Conservation (phyloP, 2,329 filamentous ascomycete genomes). For the Calycina herbarum region DNA sequence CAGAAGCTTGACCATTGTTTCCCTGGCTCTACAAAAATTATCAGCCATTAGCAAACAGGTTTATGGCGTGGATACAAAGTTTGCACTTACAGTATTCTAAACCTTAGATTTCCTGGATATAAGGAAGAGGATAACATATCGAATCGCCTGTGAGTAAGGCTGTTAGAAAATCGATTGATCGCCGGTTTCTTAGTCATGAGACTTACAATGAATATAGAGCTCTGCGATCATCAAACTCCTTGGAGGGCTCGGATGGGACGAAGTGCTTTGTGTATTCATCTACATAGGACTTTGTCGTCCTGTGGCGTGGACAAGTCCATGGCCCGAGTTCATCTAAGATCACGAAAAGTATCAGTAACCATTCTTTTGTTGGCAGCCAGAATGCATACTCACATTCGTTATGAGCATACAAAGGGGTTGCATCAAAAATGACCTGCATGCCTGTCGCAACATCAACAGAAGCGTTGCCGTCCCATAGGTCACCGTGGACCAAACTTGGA, state of each 20-base stretch:
- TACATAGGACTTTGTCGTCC: background rate
- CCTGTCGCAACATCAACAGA: background rate
- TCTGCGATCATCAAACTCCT: background rate
- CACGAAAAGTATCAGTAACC: too few species aligned
- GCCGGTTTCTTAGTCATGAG: background rate
- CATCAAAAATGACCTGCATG: background rate
- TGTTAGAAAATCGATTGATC: background rate
- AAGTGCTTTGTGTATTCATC: background rate
- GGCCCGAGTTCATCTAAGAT: background rate
- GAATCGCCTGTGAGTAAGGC: background rate
- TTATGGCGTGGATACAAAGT: background rate
- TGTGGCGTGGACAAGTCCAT: background rate
- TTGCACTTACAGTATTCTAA: background rate
- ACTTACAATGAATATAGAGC: background rate
- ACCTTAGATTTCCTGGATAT: background rate
- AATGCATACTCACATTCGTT: background rate
- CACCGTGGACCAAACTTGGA: background rate
- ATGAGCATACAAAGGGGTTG: background rate
- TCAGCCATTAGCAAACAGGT: too few species aligned
- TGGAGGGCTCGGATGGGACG: background rate
- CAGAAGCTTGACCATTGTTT: background rate
- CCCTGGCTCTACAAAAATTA: background rate
- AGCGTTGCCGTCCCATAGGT: background rate
- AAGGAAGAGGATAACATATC: background rate
- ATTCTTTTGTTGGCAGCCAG: background rate